Evolutionary conservation across 2,329 filamentous ascomycete species (phyloP).

Genomic region (Aspergillus novofumigatus): DNA sequence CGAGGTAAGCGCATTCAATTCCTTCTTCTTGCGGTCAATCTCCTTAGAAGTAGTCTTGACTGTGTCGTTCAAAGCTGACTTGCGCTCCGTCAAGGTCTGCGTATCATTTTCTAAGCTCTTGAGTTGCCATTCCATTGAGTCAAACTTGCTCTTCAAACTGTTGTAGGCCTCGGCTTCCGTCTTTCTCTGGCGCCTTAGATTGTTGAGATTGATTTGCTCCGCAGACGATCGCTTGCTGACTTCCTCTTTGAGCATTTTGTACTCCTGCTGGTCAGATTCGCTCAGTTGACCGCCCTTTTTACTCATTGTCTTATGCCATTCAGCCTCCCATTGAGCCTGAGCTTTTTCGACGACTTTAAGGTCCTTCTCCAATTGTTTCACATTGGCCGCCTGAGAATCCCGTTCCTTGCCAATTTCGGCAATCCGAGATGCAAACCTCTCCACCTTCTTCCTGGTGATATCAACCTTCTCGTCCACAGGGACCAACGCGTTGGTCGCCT

Average conservation of each 20-base stretch:
- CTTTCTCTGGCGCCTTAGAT: constrained; percentile 81
- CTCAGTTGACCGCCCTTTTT: constrained; percentile 83
- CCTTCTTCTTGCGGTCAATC: constrained; percentile 85
- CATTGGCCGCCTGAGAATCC: constrained; percentile 63
- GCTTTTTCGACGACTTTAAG: constrained; percentile 83
- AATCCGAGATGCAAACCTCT: constrained; percentile 64
- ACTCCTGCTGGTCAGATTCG: constrained; percentile 82
- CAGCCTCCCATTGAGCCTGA: constrained; percentile 78
- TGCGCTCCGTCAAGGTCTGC: constrained; percentile 64
- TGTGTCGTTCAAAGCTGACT: constrained; percentile 56
- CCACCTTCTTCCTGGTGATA: constrained; percentile 68
- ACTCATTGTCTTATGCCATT: constrained; percentile 79
- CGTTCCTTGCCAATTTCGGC: constrained; percentile 70
- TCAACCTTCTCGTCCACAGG: constrained; percentile 90
- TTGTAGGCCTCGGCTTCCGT: constrained; percentile 88
- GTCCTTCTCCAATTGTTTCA: constrained; percentile 74
- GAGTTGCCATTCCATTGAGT: constrained; percentile 68
- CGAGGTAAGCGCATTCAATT: constrained; percentile 79
- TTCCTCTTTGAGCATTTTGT: constrained; percentile 77
- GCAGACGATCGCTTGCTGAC: constrained; percentile 77
- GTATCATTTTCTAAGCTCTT: constrained; percentile 72
- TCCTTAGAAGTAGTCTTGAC: constrained; percentile 68
- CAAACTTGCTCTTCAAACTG: constrained; percentile 82
- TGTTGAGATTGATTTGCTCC: constrained; percentile 78
- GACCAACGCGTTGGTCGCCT: constrained; percentile 77